These are phyloP conservation scores for Ogataea saltuana DNA, from an alignment of 805 yeast species.

Conservation along the genomic window DNA sequence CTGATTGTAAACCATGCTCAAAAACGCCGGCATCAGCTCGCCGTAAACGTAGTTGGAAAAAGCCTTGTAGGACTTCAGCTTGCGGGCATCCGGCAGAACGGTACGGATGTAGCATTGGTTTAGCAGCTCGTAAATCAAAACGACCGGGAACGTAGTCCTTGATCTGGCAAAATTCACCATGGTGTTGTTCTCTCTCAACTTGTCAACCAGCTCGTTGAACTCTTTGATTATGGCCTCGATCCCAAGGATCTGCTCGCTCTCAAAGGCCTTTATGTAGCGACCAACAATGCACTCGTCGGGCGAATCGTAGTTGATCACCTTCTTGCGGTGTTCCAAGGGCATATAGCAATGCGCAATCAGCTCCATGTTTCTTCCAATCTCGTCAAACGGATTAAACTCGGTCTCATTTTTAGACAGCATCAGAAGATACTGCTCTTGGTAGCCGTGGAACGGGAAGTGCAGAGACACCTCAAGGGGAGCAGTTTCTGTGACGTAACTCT, in stretches of 20 bases:
- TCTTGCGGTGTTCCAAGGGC: slow-evolving; percentile 37
- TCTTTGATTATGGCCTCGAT: slow-evolving; percentile 39
- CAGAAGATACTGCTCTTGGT: slow-evolving; percentile 50
- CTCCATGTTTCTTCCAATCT: slow-evolving; percentile 55
- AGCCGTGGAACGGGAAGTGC: slow-evolving; percentile 44
- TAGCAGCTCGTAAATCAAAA: slow-evolving; percentile 64
- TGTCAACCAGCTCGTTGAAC: slow-evolving; percentile 44
- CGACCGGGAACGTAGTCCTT: slow-evolving; percentile 36
- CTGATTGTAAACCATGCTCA: slow-evolving; percentile 62
- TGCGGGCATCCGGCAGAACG: slow-evolving; percentile 70
- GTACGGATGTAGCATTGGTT: slow-evolving; percentile 74
- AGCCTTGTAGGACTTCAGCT: slow-evolving; percentile 71
- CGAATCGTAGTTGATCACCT: slow-evolving; percentile 37
- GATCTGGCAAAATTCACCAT: slow-evolving; percentile 21
- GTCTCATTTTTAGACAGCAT: slow-evolving; percentile 55
- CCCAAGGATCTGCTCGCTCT: slow-evolving; percentile 30
- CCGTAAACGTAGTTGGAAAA: slow-evolving; percentile 92
- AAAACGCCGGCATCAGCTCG: slow-evolving; percentile 77
- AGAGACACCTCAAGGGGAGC: slow-evolving; percentile 30
- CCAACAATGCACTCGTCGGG: slow-evolving; percentile 43
- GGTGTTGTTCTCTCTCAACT: slow-evolving; percentile 37
- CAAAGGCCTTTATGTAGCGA: slow-evolving; percentile 37
- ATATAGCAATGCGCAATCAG: slow-evolving; percentile 41
- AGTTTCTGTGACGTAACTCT: slow-evolving; percentile 32
- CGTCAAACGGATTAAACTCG: slow-evolving; percentile 60